These are phyloP conservation scores for Rutstroemia sp. DNA, from an alignment of 2,329 filamentous ascomycete genomes.

Conservation along the genomic window DNA sequence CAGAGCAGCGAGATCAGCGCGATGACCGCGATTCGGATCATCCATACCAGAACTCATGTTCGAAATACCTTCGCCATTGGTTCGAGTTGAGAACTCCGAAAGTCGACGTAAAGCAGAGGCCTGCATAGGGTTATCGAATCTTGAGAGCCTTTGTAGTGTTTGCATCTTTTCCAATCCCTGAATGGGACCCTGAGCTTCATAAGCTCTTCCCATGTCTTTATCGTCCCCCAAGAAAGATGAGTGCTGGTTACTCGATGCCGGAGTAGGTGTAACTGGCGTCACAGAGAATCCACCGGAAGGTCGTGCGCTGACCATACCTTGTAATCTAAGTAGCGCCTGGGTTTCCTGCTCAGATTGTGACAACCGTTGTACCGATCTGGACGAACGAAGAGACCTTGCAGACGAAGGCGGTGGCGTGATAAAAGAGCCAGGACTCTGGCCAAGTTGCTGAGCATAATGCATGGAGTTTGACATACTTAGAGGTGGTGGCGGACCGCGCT, in stretches of 20 bases:
- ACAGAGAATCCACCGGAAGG: neutral
- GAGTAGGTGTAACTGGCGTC: constrained; percentile 1
- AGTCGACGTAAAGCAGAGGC: constrained; percentile 18
- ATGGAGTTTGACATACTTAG: constrained; percentile 25
- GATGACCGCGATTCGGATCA: neutral
- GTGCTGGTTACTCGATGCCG: neutral
- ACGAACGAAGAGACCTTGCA: constrained; percentile 3
- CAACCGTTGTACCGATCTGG: neutral
- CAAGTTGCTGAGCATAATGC: constrained; percentile 27
- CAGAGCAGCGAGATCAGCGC: neutral
- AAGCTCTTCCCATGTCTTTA: constrained; percentile 4
- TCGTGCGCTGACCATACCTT: constrained; percentile 4
- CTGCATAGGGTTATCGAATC: constrained; percentile 27
- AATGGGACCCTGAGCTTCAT: constrained; percentile 2
- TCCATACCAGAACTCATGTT: neutral
- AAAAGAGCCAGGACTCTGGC: constrained; percentile 11
- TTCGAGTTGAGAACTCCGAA: constrained; percentile 16
- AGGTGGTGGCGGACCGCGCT: constrained; percentile 18
- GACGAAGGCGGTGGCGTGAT: constrained; percentile 6
- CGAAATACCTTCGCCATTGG: neutral
- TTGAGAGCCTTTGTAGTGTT: constrained; percentile 26
- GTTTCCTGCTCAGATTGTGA: constrained; percentile 10
- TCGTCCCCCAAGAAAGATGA: constrained; percentile 2
- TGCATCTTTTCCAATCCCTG: constrained; percentile 28
- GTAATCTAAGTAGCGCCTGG: constrained; percentile 6